These are phyloP conservation scores for Phytomonas francai DNA, from an alignment of 208 protist genomes.

Conservation along the genomic window DNA sequence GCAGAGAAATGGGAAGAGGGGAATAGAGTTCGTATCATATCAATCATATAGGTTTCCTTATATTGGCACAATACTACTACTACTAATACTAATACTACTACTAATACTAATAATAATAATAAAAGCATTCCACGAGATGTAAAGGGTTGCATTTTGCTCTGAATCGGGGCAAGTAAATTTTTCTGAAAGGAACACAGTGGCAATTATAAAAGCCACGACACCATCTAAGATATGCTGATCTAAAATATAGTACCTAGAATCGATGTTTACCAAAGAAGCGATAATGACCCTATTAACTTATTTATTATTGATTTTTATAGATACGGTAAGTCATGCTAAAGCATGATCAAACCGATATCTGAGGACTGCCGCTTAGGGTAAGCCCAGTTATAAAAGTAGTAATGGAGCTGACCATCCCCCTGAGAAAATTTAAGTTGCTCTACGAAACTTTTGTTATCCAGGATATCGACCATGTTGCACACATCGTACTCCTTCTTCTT, in stretches of 20 bases:
- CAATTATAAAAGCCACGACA: not conserved
- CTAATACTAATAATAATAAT: constrained; percentile 10
- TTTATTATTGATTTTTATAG: not conserved
- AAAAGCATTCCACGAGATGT: constrained; percentile 11
- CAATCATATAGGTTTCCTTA: not conserved
- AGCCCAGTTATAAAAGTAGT: constrained; percentile 99
- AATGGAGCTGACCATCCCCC: constrained; percentile 97
- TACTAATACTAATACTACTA: too few relatives aligned
- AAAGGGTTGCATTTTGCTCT: constrained; percentile 11
- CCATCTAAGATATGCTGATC: not conserved
- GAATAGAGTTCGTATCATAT: not conserved
- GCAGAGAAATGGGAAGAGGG: not conserved
- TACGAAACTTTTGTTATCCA: constrained; percentile 89
- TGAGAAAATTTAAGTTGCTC: constrained; percentile 95
- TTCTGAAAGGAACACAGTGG: not conserved
- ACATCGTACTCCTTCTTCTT: constrained; percentile 94
- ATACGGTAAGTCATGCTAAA: constrained; percentile 42
- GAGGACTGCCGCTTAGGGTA: constrained; percentile 79
- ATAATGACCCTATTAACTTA: not conserved
- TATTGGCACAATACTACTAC: too few relatives aligned
- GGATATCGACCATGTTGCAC: constrained; percentile 97
- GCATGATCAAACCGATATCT: constrained; percentile 89
- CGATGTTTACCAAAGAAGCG: not conserved
- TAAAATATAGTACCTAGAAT: not conserved
- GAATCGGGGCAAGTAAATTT: not conserved